These are phyloP conservation scores for Adansonia digitata DNA, from an alignment of 345 rosid species.

Conservation along the genomic window DNA sequence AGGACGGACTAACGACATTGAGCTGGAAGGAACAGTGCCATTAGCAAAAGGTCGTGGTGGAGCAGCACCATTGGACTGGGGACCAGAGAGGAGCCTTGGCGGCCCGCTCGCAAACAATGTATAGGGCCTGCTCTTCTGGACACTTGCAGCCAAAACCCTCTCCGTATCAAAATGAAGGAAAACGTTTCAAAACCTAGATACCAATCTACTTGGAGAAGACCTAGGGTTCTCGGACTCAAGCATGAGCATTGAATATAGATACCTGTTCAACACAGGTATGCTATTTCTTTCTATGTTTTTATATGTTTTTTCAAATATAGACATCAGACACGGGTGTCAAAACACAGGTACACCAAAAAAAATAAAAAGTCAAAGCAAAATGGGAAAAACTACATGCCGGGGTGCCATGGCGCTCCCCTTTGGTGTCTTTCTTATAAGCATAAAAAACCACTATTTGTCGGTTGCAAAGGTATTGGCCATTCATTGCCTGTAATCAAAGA, in stretches of 20 bases:
- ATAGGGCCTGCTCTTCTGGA: constrained; percentile 90
- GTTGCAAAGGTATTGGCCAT: constrained; percentile 92
- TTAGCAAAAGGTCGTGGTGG: constrained; percentile 68
- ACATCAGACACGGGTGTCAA: too few species aligned
- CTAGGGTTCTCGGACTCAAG: too few species aligned
- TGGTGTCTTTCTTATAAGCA: constrained; percentile 97
- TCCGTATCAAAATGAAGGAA: constrained; percentile 46
- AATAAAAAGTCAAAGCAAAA: too few species aligned
- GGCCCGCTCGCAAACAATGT: constrained; percentile 94
- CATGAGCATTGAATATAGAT: too few species aligned
- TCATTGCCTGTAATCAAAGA: constrained; percentile 67
- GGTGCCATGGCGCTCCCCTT: constrained; percentile 98
- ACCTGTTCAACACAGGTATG: too few species aligned
- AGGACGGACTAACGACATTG: constrained; percentile 50
- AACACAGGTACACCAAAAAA: too few species aligned
- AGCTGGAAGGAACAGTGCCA: constrained; percentile 47
- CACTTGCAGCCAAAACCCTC: constrained; percentile 83
- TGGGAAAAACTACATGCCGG: constrained; percentile 67
- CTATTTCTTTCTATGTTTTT: too few species aligned
- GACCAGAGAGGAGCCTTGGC: constrained; percentile 28
- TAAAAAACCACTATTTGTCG: constrained; percentile 94
- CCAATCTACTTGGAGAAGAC: not conserved
- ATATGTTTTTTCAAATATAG: too few species aligned
- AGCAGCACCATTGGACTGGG: constrained; percentile 57
- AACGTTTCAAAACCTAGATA: not conserved